Conservation (phyloP, 1,284 basidiomycete genomes). For the Coniferiporia weirii region DNA sequence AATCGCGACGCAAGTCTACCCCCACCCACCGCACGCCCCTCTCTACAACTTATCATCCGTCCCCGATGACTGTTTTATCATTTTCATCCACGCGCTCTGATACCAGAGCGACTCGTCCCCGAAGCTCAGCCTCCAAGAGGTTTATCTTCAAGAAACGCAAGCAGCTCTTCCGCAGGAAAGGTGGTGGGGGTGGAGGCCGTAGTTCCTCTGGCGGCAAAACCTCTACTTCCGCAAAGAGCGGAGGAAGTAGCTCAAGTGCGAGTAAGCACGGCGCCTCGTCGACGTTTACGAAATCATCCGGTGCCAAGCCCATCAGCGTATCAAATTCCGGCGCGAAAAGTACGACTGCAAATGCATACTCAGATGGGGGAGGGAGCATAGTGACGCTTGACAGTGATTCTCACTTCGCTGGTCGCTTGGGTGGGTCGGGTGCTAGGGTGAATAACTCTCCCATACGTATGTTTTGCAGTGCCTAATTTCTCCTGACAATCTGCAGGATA, state of each 20-base stretch:
- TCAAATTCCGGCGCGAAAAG: neutral
- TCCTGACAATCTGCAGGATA: neutral
- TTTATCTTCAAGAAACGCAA: neutral
- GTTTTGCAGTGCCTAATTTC: neutral
- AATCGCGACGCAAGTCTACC: too few relatives aligned
- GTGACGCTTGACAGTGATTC: neutral
- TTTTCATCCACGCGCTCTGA: too few relatives aligned
- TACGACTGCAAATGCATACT: neutral
- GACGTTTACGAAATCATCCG: conserved; percentile 2
- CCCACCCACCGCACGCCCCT: too few relatives aligned
- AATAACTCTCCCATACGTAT: neutral
- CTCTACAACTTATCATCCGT: too few relatives aligned
- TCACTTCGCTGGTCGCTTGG: neutral
- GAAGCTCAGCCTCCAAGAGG: too few relatives aligned
- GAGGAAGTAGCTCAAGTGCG: neutral
- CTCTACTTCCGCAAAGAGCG: neutral
- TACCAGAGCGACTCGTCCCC: too few relatives aligned
- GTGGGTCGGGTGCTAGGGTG: conserved; percentile 1
- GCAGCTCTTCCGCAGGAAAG: neutral
- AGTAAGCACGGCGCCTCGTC: neutral
- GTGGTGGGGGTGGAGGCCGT: too few relatives aligned
- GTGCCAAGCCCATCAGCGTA: neutral
- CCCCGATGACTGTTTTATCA: too few relatives aligned
- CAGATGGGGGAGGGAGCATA: neutral
- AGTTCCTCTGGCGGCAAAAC: neutral